phyloP scores from a whole-genome alignment of 306 rosid genomes.

The Cicer arietinum region DNA sequence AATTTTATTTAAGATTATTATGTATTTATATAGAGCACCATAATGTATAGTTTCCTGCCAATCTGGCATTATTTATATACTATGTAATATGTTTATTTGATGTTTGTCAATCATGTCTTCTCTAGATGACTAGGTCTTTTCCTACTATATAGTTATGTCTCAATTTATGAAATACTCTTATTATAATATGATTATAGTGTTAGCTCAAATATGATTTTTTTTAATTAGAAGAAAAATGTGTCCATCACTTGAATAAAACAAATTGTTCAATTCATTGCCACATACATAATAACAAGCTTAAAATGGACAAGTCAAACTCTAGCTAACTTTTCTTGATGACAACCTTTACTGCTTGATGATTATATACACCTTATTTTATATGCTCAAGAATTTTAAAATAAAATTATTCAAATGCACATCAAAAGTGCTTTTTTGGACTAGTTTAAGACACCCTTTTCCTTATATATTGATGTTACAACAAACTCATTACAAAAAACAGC shows the following conservation, averaged over 20 bases:
- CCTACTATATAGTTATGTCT: constrained; percentile 10
- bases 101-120: constrained; percentile 28
- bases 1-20: too few relatives aligned
- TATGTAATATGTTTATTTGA: not conserved
- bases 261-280: constrained; percentile 41
- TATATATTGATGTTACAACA: constrained; percentile 15
- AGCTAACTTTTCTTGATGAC: constrained; percentile 44
- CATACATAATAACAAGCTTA: constrained; percentile 37
- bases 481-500: constrained; percentile 11
- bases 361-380: constrained; percentile 50
- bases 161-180: not conserved
- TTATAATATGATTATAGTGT: constrained; percentile 29
- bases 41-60: not conserved
- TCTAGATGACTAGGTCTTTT: constrained; percentile 1
- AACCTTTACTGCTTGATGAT: constrained; percentile 54
- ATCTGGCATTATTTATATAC: not conserved
- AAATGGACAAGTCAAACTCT: constrained; percentile 53
- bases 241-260: constrained; percentile 40
- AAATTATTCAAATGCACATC: constrained; percentile 38
- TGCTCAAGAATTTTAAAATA: constrained; percentile 44
- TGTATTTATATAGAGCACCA: not conserved
- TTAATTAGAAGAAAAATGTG: not conserved
- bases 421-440: constrained; percentile 55
- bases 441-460: constrained; percentile 24
- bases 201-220: constrained; percentile 33